These are phyloP conservation scores for Termitomyces titanicus DNA, from an alignment of 768 basidiomycete genomes.

Conservation along the genomic window DNA sequence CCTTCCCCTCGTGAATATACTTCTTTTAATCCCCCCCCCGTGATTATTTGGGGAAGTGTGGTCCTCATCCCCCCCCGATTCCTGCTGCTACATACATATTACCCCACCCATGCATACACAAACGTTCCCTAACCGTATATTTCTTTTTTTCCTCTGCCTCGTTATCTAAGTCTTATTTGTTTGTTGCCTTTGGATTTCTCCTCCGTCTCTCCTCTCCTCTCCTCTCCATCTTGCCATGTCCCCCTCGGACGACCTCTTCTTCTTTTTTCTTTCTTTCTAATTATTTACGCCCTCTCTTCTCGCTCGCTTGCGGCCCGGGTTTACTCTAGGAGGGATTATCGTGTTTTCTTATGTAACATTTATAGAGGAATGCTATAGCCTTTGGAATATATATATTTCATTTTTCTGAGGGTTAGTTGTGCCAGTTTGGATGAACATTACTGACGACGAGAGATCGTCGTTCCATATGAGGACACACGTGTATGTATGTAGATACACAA, in stretches of 20 bases:
- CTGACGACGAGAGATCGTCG: neutral
- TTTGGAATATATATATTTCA: constrained; percentile 21
- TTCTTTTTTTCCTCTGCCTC: constrained; percentile 10
- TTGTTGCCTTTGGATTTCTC: constrained; percentile 21
- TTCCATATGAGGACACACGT: neutral
- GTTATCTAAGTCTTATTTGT: constrained; percentile 33
- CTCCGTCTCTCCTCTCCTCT: constrained; percentile 13
- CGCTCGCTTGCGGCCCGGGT: constrained; percentile 10
- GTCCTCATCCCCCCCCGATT: constrained; percentile 1
- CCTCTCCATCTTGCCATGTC: constrained; percentile 16
- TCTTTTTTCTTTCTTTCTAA: neutral
- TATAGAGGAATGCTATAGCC: constrained; percentile 38
- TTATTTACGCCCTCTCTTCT: constrained; percentile 14
- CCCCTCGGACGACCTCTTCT: constrained; percentile 25
- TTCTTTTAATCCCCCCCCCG: constrained; percentile 1
- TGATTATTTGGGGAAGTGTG: constrained; percentile 12
- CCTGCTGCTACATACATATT: neutral
- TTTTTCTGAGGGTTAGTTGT: neutral
- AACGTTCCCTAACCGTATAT: constrained; percentile 13
- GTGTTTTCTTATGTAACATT: constrained; percentile 35
- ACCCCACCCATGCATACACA: constrained; percentile 4
- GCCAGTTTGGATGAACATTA: too few relatives aligned
- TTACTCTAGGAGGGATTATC: constrained; percentile 30
- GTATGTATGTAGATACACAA: neutral
- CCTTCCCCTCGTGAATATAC: constrained; percentile 1